Conservation (phyloP, 2,329 filamentous ascomycete genomes). For the Endothia cerciana region DNA sequence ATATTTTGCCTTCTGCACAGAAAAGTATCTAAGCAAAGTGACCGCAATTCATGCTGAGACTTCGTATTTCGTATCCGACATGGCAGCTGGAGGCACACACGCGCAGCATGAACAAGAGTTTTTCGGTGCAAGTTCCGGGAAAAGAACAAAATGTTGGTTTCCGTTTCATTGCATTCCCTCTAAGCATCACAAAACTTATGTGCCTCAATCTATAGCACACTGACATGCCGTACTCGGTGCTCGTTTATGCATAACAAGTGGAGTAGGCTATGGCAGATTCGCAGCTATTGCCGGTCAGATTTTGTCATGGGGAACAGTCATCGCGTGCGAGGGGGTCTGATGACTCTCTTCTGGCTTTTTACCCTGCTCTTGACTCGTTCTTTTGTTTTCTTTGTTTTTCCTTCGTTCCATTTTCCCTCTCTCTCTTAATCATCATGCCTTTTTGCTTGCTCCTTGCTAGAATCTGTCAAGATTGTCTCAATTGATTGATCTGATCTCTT, state of each 20-base stretch:
- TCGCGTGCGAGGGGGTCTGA: background rate
- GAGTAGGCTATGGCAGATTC: background rate
- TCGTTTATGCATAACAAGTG: conserved; percentile 8
- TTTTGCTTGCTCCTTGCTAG: background rate
- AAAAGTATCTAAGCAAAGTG: no score
- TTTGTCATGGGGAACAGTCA: conserved; percentile 8
- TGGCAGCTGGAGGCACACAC: background rate
- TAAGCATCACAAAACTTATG: background rate
- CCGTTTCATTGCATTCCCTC: background rate
- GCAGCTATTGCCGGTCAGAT: background rate
- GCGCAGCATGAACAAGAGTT: background rate
- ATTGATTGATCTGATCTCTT: background rate
- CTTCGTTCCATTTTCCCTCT: background rate
- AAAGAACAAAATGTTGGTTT: background rate
- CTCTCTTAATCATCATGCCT: background rate
- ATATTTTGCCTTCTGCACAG: background rate
- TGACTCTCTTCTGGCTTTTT: background rate
- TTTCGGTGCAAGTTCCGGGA: background rate
- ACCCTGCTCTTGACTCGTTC: no score
- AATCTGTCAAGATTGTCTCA: background rate
- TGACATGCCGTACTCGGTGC: background rate
- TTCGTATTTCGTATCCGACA: background rate
- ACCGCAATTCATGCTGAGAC: no score
- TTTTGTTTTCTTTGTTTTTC: background rate
- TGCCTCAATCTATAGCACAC: background rate